phyloP scores from a whole-genome alignment of 495 filamentous ascomycete species.

The Daldinia caldariorum region DNA sequence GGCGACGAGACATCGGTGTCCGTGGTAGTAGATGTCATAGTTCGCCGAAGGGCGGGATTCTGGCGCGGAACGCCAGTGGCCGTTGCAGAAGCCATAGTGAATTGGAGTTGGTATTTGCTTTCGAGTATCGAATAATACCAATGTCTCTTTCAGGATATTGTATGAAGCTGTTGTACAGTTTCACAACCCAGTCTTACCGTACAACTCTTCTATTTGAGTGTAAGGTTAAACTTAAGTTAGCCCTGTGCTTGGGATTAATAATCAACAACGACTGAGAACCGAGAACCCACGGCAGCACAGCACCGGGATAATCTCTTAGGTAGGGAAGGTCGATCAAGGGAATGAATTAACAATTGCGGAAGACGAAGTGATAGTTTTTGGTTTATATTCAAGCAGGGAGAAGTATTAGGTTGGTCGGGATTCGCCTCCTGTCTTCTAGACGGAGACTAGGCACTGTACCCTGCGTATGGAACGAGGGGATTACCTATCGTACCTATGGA shows the following conservation, averaged over 20 bases:
- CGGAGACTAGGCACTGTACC: neutral
- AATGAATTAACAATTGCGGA: neutral
- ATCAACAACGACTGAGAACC: slow-evolving; percentile 5
- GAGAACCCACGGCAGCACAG: slow-evolving; percentile 26
- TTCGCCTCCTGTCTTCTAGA: slow-evolving; percentile 23
- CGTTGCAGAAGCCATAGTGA: slow-evolving; percentile 54
- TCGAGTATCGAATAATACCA: neutral
- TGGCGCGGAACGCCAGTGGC: slow-evolving; percentile 51
- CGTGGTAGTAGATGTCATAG: slow-evolving; percentile 47
- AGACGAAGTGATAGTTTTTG: slow-evolving; percentile 4
- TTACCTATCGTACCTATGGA: slow-evolving; percentile 9
- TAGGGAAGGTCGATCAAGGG: slow-evolving; percentile 11
- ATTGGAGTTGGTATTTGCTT: neutral
- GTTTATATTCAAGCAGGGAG: neutral
- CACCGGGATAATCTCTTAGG: slow-evolving; percentile 14
- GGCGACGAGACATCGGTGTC: slow-evolving; percentile 65
- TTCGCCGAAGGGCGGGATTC: slow-evolving; percentile 54
- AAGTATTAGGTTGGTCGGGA: slow-evolving; percentile 1
- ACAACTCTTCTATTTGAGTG: neutral
- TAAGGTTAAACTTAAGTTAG: neutral
- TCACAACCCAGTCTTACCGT: neutral
- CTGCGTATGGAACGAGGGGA: slow-evolving; percentile 3
- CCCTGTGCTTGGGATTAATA: slow-evolving; percentile 14
- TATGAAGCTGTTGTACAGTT: too few relatives aligned
- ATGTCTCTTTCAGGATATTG: too few relatives aligned